Percentiles rank a stretch among this genome's conserved stretches.
Conservation (phyloP, 2,329 filamentous ascomycete genomes). For the Pseudocercospora pini-densiflorae region DNA sequence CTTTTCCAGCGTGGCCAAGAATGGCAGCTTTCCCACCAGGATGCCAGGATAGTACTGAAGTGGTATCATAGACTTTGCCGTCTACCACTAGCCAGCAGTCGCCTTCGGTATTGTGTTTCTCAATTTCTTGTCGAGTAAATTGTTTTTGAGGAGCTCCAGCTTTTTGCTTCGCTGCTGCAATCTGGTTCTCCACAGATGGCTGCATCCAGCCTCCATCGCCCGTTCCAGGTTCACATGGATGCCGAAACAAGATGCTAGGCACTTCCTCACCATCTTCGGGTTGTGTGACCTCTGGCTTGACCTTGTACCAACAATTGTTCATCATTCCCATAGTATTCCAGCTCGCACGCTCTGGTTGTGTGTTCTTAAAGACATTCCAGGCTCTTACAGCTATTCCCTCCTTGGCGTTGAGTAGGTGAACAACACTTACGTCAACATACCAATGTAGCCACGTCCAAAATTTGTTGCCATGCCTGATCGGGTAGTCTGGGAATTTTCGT, state of each 20-base stretch:
- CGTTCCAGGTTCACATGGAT: slow-evolving; percentile 52
- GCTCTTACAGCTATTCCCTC: slow-evolving; percentile 51
- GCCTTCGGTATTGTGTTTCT: slow-evolving; percentile 54
- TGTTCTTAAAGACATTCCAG: slow-evolving; percentile 57
- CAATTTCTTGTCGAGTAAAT: slow-evolving; percentile 59
- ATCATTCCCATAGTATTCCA: slow-evolving; percentile 62
- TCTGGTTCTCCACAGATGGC: slow-evolving; percentile 50
- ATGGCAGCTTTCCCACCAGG: slow-evolving; percentile 56
- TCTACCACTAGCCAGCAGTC: slow-evolving; percentile 62
- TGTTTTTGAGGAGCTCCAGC: slow-evolving; percentile 53
- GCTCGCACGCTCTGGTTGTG: slow-evolving; percentile 50
- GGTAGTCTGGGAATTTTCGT: slow-evolving; percentile 54
- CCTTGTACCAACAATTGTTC: slow-evolving; percentile 59
- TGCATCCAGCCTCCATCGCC: slow-evolving; percentile 58
- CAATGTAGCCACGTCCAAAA: slow-evolving; percentile 61
- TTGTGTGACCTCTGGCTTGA: slow-evolving; percentile 48
- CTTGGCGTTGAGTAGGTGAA: slow-evolving; percentile 49
- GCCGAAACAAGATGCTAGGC: slow-evolving; percentile 49
- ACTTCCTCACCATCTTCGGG: slow-evolving; percentile 36
- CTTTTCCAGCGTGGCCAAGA: slow-evolving; percentile 55
- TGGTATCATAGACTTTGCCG: slow-evolving; percentile 57
- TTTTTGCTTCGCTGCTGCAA: slow-evolving; percentile 51
- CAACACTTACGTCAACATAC: slow-evolving; percentile 55
- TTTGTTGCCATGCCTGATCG: slow-evolving; percentile 57
- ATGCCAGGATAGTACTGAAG: slow-evolving; percentile 55